phyloP scores from a whole-genome alignment of 108 stramenopile genomes.

The Aurantiochytrium sp. region DNA sequence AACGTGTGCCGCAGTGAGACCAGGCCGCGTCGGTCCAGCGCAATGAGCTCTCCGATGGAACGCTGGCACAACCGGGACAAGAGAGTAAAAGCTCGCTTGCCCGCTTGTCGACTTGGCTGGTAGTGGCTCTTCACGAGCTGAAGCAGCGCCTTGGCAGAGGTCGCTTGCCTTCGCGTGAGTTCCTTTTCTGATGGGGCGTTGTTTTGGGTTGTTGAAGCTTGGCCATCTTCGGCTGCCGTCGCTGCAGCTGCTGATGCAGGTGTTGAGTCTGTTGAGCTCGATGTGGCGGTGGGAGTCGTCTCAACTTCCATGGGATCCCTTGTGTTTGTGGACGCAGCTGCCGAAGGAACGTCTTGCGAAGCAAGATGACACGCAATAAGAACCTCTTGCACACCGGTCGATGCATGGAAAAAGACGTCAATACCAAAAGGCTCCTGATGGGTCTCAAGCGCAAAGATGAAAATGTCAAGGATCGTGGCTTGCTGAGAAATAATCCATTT shows the following conservation, averaged over 20 bases:
- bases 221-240: no score
- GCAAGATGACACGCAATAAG: background rate
- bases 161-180: background rate
- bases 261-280: no score
- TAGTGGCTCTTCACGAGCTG: background rate
- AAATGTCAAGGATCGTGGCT: background rate
- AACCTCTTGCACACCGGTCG: background rate
- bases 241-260: no score
- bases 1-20: background rate
- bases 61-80: background rate
- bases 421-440: background rate
- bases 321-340: no score
- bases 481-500: background rate
- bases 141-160: background rate
- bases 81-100: background rate
- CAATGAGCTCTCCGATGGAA: background rate
- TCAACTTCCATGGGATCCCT: no score
- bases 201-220: no score
- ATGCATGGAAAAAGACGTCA: background rate
- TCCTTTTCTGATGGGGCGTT: background rate
- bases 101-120: background rate
- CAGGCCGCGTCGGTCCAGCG: background rate
- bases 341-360: background rate
- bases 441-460: background rate
- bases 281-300: no score